Conservation (phyloP, 495 filamentous ascomycete species). For the Penicillium alfredii region DNA sequence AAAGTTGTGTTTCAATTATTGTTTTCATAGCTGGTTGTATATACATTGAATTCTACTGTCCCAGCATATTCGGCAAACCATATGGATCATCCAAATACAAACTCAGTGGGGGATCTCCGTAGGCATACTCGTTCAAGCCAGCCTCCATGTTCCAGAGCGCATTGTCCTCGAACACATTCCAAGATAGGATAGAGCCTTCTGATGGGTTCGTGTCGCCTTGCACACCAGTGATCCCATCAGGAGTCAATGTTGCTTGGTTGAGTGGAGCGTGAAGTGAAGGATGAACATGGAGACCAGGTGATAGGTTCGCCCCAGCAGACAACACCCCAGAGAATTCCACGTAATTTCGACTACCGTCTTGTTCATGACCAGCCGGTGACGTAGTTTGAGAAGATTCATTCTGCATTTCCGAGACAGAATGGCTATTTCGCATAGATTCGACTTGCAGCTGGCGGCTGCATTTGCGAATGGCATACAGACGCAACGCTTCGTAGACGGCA, state of each 20-base stretch:
- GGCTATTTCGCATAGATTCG: not conserved
- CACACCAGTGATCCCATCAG: not conserved
- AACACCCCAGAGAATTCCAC: not conserved
- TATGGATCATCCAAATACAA: slow-evolving; percentile 10
- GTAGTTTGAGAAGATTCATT: not conserved
- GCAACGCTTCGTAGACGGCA: slow-evolving; percentile 22
- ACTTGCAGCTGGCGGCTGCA: slow-evolving; percentile 8
- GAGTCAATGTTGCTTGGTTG: not conserved
- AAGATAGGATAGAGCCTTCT: slow-evolving; percentile 13
- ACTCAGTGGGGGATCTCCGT: slow-evolving; percentile 15
- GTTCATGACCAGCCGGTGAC: not conserved
- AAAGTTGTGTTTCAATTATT: not conserved
- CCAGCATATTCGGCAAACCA: slow-evolving; percentile 8
- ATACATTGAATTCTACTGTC: not conserved
- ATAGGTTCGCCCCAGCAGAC: not conserved
- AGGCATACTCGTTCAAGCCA: slow-evolving; percentile 25
- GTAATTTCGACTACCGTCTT: not conserved
- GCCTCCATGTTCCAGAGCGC: slow-evolving; percentile 27
- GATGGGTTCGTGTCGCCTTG: slow-evolving; percentile 2
- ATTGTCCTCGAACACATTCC: slow-evolving; percentile 18
- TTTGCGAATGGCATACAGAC: slow-evolving; percentile 14
- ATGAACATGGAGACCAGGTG: not conserved
- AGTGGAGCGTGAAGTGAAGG: not conserved
- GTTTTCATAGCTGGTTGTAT: not conserved
- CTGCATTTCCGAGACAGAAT: not conserved